Percentiles rank a stretch among this genome's conserved stretches.
phyloP scores from a whole-genome alignment of 768 basidiomycete species.

The Lentinula edodes region DNA sequence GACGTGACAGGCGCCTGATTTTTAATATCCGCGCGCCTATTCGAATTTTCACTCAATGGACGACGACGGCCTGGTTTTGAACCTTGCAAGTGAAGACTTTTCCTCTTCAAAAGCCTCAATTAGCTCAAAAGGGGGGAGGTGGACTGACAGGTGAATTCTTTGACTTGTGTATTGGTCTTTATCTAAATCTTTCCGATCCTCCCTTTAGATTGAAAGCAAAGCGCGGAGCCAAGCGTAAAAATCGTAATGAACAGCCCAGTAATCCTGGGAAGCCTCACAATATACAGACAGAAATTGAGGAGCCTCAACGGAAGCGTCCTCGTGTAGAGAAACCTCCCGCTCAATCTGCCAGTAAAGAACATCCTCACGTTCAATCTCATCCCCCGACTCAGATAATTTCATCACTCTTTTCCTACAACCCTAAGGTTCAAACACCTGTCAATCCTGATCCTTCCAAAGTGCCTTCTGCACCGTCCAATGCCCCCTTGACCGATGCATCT shows the following conservation, averaged over 20 bases:
- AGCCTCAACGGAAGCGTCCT: constrained; percentile 44
- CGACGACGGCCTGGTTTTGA: constrained; percentile 67
- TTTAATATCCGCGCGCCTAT: neutral
- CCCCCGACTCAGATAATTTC: constrained; percentile 67
- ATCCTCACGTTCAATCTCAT: constrained; percentile 17
- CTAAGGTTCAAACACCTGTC: constrained; percentile 48
- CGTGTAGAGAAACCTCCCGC: constrained; percentile 18
- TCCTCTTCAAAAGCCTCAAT: constrained; percentile 18
- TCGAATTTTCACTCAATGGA: constrained; percentile 3
- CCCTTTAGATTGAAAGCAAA: constrained; percentile 64
- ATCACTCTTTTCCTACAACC: constrained; percentile 84
- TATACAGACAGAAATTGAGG: constrained; percentile 16
- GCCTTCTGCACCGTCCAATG: constrained; percentile 66
- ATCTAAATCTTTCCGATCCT: constrained; percentile 10
- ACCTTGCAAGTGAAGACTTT: constrained; percentile 46
- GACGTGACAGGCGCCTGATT: neutral
- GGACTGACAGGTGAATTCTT: constrained; percentile 66
- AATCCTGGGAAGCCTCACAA: constrained; percentile 17
- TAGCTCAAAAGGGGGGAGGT: constrained; percentile 57
- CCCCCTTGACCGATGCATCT: constrained; percentile 69
- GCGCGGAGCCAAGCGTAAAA: constrained; percentile 59
- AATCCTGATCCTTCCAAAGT: constrained; percentile 17
- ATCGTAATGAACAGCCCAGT: constrained; percentile 21
- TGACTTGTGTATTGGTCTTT: constrained; percentile 4
- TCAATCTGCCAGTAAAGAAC: constrained; percentile 12